Percentiles rank a stretch among this genome's conserved stretches.
phyloP scores from a whole-genome alignment of 2,329 filamentous ascomycete species.

The Paramyrothecium sp. region DNA sequence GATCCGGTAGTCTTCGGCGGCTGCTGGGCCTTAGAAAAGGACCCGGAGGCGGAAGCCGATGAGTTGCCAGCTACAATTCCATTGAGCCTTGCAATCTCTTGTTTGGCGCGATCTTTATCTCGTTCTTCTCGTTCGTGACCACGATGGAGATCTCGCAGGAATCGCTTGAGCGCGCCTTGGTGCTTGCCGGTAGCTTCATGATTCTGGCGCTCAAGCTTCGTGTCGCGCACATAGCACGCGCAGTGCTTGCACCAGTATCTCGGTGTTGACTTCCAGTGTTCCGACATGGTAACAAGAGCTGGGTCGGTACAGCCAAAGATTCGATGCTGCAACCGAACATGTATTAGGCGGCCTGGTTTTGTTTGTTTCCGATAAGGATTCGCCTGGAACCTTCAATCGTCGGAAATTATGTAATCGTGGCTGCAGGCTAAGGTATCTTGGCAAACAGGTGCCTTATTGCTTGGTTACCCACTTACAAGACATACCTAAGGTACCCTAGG shows the following conservation, averaged over 20 bases:
- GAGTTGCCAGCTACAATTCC: constrained; percentile 60
- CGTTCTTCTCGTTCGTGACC: constrained; percentile 77
- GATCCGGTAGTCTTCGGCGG: constrained; percentile 10
- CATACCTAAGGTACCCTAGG: no score
- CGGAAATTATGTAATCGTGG: no score
- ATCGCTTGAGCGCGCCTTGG: constrained; percentile 83
- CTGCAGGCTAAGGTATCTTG: no score
- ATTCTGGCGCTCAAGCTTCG: constrained; percentile 82
- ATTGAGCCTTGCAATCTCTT: constrained; percentile 83
- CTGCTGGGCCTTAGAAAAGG: constrained; percentile 7
- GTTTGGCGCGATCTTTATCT: constrained; percentile 78
- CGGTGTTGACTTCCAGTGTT: constrained; percentile 98
- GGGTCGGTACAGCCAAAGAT: no score
- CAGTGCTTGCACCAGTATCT: constrained; percentile 99
- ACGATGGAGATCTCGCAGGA: constrained; percentile 84
- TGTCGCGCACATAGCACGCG: constrained; percentile 86
- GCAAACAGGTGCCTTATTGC: no score
- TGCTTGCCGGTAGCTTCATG: constrained; percentile 86
- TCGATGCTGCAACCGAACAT: no score
- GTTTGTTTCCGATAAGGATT: no score
- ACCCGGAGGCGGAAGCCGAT: constrained; percentile 25
- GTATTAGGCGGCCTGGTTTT: no score
- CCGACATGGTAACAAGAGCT: constrained; percentile 63
- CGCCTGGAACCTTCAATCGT: no score
- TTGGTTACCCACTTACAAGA: no score